Evolutionary conservation across 352 stramenopile genomes (phyloP), one percentile per base, ranked within the genome.

Genomic region (Globisporangium nodosum): DNA sequence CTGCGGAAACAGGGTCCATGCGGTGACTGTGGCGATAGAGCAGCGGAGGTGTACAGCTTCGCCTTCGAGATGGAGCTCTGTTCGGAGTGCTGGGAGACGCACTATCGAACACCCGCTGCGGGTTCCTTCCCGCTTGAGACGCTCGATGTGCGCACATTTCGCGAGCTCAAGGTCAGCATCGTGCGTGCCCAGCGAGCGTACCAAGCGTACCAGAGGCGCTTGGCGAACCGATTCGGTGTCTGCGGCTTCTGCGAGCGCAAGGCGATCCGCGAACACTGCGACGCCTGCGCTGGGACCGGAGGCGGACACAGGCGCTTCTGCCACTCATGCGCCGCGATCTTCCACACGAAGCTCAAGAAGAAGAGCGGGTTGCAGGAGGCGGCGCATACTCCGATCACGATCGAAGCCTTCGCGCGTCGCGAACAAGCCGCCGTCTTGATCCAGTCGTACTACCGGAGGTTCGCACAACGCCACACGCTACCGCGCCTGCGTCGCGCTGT

Each of bases 221-320:
- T 71, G 48, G 13, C 4, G 1, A 27, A 15, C 0, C 42, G 47
- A 0, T 76, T 77, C 31, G 76, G 76, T 1, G 18, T 65, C 21
- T 91, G 81, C 46, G 48, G 43, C 0, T 61, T 83, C 20, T 91
- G 81, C 45, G 53, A 71, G 6, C 63, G 65, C 9, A 62, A 68
- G 9, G 76, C 80, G 5, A 54, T 76, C 0, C 69, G 72, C 3
- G 52, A 56, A 27, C 69, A 75, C 39, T 91, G 81, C 37, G 68
- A 68, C 8, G 55, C 61, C 2, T 89, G 81, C 11, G 13, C 9
- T 1, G 8, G 50, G 3, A 18, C 31, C 18, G n/a, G 35, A 40
- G 37, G 61, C 8, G 51, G 49, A n/a, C n/a, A 42, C 18, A 60
- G 68, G 30, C 59, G 46, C 5, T 84, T 74, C 30, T 90, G 79